Conservation (phyloP, 192 early-diverging fungal genomes). For the Lunasporangiospora selenospora region DNA sequence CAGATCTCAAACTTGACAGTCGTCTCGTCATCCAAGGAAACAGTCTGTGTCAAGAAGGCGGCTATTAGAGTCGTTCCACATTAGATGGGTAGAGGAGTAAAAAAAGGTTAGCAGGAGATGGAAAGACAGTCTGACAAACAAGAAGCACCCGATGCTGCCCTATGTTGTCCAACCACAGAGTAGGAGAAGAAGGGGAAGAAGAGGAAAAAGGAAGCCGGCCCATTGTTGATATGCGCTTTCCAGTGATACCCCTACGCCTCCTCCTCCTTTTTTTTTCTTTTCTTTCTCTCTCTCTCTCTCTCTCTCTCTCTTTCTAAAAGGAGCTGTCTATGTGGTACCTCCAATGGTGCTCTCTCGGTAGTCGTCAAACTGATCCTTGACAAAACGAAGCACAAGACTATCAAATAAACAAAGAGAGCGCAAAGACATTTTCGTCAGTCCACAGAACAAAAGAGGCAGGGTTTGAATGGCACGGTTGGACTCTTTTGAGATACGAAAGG, state of each 20-base stretch:
- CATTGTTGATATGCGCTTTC: no score
- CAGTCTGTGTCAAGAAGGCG: slow-evolving; percentile 81
- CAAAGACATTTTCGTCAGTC: slow-evolving; percentile 11
- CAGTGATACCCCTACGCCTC: no score
- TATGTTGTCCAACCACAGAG: no score
- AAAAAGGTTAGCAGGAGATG: neutral
- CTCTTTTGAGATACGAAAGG: no score
- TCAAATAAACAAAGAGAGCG: slow-evolving; percentile 45
- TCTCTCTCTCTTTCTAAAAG: no score
- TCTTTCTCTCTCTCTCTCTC: no score
- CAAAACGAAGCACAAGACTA: slow-evolving; percentile 85
- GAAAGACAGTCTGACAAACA: neutral
- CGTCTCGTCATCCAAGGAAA: slow-evolving; percentile 83
- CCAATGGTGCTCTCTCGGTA: slow-evolving; percentile 94
- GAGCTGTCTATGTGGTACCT: no score
- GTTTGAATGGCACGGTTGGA: no score
- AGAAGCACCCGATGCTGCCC: no score
- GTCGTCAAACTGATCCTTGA: slow-evolving; percentile 93
- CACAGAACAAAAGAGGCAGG: neutral
- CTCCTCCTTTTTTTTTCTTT: no score
- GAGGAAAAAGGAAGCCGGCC: no score
- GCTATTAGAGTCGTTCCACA: slow-evolving; percentile 56
- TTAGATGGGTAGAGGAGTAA: neutral
- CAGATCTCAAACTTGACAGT: slow-evolving; percentile 97
- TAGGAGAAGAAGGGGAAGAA: no score